Percentiles rank a stretch among this genome's conserved stretches.
These are phyloP conservation scores for Heimioporus sp. DNA, from an alignment of 768 basidiomycete species.

Conservation along the genomic window DNA sequence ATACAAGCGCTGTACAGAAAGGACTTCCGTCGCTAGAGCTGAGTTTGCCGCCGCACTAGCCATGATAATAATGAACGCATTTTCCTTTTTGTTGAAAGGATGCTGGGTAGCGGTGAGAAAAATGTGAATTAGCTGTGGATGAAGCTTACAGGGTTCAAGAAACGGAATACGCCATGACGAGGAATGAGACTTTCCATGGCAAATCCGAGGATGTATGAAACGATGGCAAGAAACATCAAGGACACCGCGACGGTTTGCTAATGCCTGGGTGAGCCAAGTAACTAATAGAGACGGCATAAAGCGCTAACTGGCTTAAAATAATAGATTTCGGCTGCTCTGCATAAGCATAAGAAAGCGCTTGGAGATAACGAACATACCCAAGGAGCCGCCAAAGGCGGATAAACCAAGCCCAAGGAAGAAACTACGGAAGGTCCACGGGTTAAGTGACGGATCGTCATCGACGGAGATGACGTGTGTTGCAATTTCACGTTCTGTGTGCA, in stretches of 20 bases:
- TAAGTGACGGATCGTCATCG: slow-evolving; percentile 26
- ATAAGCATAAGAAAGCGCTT: not conserved
- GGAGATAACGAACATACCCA: slow-evolving; percentile 35
- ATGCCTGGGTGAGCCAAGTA: not conserved
- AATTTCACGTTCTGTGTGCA: slow-evolving; percentile 46
- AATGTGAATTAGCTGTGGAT: too few species aligned
- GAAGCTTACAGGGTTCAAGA: too few species aligned
- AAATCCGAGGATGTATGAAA: slow-evolving; percentile 49
- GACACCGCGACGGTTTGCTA: slow-evolving; percentile 56
- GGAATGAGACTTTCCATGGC: slow-evolving; percentile 48
- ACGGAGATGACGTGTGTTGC: slow-evolving; percentile 47
- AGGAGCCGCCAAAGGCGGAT: slow-evolving; percentile 50
- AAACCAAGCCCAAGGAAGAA: slow-evolving; percentile 55
- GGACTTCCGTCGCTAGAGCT: slow-evolving; percentile 53
- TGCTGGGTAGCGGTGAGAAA: too few species aligned
- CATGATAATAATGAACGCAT: slow-evolving; percentile 58
- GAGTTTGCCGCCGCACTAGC: slow-evolving; percentile 53
- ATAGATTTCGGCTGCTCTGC: slow-evolving; percentile 58
- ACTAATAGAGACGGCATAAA: too few species aligned
- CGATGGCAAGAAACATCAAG: slow-evolving; percentile 53
- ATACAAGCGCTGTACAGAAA: slow-evolving; percentile 53
- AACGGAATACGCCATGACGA: too few species aligned
- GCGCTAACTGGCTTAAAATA: slow-evolving; percentile 57
- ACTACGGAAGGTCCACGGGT: slow-evolving; percentile 40
- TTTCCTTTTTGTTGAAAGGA: slow-evolving; percentile 62